Conservation (phyloP, 2,329 filamentous ascomycete species). For the Leptographium procerum region DNA sequence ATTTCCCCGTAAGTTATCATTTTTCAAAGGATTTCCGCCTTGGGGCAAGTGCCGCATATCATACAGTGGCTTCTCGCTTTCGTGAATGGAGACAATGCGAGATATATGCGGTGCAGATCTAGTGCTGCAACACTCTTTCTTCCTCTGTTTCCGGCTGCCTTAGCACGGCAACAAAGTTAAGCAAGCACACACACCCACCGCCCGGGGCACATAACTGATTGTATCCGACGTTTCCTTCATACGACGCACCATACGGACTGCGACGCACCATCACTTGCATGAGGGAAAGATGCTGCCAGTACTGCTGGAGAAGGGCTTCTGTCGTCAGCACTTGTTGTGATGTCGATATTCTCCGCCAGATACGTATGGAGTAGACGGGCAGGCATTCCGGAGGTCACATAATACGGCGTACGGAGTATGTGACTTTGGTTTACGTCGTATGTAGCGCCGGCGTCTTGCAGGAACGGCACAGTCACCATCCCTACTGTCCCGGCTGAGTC, state of each 20-base stretch:
- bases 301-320: background rate
- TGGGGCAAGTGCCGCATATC: background rate
- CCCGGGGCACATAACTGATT: background rate
- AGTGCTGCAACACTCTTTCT: background rate
- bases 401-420: background rate
- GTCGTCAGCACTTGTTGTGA: background rate
- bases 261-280: background rate
- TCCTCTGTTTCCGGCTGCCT: background rate
- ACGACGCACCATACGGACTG: background rate
- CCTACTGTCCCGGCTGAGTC: background rate
- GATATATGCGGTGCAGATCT: constrained; percentile 2
- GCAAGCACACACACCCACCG: background rate
- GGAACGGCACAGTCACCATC: background rate
- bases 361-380: background rate
- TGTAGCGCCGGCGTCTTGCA: background rate
- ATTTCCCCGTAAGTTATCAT: background rate
- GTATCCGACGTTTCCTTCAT: background rate
- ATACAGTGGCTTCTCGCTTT: background rate
- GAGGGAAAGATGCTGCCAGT: background rate
- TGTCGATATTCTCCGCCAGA: background rate
- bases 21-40: background rate
- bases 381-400: background rate
- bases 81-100: background rate
- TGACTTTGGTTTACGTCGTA: background rate
- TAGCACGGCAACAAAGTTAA: background rate